Evolutionary conservation across 2,329 filamentous ascomycete species (phyloP).

Genomic region (Venturia pyrina): DNA sequence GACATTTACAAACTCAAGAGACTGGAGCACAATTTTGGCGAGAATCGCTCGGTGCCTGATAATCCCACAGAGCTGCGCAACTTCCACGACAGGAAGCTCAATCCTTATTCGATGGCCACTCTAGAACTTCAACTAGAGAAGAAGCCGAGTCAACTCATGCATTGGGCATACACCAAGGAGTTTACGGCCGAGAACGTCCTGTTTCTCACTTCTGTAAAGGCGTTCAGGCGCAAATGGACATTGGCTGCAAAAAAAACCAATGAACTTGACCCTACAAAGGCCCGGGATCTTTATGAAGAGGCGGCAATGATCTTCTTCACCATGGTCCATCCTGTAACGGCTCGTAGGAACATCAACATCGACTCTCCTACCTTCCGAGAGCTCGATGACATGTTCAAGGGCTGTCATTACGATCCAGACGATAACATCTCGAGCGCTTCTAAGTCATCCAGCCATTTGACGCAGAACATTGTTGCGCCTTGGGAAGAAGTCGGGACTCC

Average conservation of each 20-base stretch:
- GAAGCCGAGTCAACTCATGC: constrained; percentile 50
- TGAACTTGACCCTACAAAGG: constrained; percentile 13
- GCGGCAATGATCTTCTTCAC: constrained; percentile 53
- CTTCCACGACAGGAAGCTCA: constrained; percentile 11
- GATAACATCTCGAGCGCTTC: constrained; percentile 1
- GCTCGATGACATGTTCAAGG: constrained; percentile 46
- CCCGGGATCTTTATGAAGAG: constrained; percentile 41
- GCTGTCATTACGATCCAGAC: constrained; percentile 11
- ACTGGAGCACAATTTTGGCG: constrained; percentile 3
- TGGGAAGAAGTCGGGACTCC: constrained; percentile 4
- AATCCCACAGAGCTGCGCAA: background rate
- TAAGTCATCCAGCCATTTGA: background rate
- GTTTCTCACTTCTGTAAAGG: constrained; percentile 48
- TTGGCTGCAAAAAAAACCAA: constrained; percentile 14
- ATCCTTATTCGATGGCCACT: constrained; percentile 48
- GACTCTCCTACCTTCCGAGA: constrained; percentile 45
- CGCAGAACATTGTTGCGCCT: constrained; percentile 8
- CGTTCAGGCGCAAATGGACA: constrained; percentile 41
- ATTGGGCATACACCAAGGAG: constrained; percentile 55
- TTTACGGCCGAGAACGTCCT: constrained; percentile 64
- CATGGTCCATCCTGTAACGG: constrained; percentile 50
- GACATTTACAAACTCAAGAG: constrained; percentile 11
- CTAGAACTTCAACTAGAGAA: constrained; percentile 51
- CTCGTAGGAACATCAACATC: constrained; percentile 59
- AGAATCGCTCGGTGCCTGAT: background rate